phyloP scores from a whole-genome alignment of 2,329 filamentous ascomycete genomes.

The Diaporthe eres region DNA sequence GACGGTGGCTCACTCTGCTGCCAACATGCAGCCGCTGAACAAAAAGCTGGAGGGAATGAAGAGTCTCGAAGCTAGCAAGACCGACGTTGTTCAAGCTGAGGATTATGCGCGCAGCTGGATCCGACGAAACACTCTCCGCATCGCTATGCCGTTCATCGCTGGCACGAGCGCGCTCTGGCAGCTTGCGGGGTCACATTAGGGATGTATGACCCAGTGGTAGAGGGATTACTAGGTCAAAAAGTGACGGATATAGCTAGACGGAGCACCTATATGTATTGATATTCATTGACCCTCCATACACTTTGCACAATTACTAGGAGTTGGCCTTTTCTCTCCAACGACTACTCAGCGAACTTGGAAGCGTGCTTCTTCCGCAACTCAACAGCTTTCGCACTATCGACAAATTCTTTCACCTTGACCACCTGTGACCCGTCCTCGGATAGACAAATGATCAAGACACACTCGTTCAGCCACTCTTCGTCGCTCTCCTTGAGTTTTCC shows the following conservation, averaged over 20 bases:
- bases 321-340: neutral
- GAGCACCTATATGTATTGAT: neutral
- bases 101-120: neutral
- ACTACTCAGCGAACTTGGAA: neutral
- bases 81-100: neutral
- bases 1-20: conserved; percentile 4
- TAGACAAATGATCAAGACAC: neutral
- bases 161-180: conserved; percentile 23
- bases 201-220: neutral
- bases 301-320: neutral
- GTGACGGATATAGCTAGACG: neutral
- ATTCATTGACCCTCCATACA: neutral
- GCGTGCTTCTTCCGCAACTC: neutral
- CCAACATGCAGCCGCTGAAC: conserved; percentile 1
- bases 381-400: conserved; percentile 4
- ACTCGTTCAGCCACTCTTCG: conserved; percentile 4
- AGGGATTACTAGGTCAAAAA: neutral
- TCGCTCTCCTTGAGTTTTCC: neutral
- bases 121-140: neutral
- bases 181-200: neutral
- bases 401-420: neutral
- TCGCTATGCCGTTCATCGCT: neutral
- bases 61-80: neutral
- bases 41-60: neutral
- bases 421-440: neutral